These are phyloP conservation scores for Vicia faba DNA, from an alignment of 306 rosid species.

Conservation along the genomic window DNA sequence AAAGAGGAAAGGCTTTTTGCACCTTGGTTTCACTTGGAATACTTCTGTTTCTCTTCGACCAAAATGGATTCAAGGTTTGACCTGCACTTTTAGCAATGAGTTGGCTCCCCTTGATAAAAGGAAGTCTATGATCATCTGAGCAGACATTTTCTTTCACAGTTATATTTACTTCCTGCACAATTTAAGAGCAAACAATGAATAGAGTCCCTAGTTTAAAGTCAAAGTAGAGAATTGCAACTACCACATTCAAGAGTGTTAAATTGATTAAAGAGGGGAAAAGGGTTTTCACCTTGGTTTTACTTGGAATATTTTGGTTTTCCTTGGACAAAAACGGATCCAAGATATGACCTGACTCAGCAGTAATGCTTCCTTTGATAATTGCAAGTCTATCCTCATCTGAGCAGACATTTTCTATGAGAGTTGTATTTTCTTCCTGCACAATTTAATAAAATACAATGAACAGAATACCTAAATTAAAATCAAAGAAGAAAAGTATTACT, in stretches of 20 bases:
- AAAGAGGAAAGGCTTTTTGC: constrained; percentile 29
- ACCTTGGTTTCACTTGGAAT: constrained; percentile 49
- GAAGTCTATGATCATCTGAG: constrained; percentile 38
- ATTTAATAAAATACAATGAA: constrained; percentile 29
- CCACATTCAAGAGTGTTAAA: constrained; percentile 24
- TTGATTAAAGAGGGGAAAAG: constrained; percentile 1
- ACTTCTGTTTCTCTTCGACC: constrained; percentile 32
- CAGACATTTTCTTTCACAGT: constrained; percentile 38
- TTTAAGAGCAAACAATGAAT: constrained; percentile 30
- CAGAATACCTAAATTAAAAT: constrained; percentile 32
- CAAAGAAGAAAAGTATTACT: constrained; percentile 6
- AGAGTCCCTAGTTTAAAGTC: constrained; percentile 29
- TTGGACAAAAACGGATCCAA: constrained; percentile 37
- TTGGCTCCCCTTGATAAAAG: constrained; percentile 40
- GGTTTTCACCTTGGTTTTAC: constrained; percentile 47
- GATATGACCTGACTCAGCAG: constrained; percentile 36
- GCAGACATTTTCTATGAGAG: constrained; percentile 37
- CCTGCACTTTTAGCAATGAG: constrained; percentile 26
- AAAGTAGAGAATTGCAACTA: constrained; percentile 18
- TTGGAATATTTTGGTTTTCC: constrained; percentile 37
- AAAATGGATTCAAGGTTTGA: constrained; percentile 42
- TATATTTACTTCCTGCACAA: constrained; percentile 53
- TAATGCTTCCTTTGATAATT: constrained; percentile 28
- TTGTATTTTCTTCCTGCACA: constrained; percentile 52
- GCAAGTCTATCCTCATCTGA: constrained; percentile 38